Evolutionary conservation across 179 eudicot genomes (phyloP).

Genomic region (Silene vulgaris): DNA sequence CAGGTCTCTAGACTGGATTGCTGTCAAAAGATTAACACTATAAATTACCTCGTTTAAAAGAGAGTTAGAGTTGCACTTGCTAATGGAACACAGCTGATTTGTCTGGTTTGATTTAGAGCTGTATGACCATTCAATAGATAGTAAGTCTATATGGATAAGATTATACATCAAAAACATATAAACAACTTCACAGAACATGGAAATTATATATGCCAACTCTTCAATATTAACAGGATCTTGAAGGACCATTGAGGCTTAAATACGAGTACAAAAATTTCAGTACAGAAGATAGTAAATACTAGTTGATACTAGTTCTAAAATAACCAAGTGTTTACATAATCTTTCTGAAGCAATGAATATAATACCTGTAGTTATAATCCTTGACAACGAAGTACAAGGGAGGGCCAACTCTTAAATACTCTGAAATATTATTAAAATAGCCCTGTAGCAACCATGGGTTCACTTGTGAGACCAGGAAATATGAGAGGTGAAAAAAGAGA

Average conservation of each 20-base stretch:
- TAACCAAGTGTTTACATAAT: neutral
- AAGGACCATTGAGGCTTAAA: neutral
- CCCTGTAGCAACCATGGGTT: slow-evolving; percentile 44
- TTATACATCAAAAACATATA: neutral
- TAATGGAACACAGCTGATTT: slow-evolving; percentile 86
- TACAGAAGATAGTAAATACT: neutral
- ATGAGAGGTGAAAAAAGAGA: slow-evolving; percentile 1
- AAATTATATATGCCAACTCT: neutral
- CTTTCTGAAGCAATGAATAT: neutral
- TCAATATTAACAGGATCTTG: neutral
- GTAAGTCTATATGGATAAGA: neutral
- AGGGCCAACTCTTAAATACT: slow-evolving; percentile 85
- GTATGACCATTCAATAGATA: slow-evolving; percentile 28
- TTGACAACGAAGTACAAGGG: slow-evolving; percentile 88
- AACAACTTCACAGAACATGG: neutral
- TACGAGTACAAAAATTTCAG: neutral
- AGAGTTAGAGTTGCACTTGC: slow-evolving; percentile 91
- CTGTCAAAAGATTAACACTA: neutral
- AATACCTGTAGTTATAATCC: slow-evolving; percentile 85
- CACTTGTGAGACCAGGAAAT: slow-evolving; percentile 12
- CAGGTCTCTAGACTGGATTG: neutral
- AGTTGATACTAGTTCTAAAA: neutral
- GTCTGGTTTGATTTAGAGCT: slow-evolving; percentile 89
- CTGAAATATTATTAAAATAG: slow-evolving; percentile 68
- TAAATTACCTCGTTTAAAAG: slow-evolving; percentile 81